Evolutionary conservation across 495 filamentous ascomycete genomes (phyloP), one percentile per base, ranked within the genome.

Genomic region (Halenospora varia): DNA sequence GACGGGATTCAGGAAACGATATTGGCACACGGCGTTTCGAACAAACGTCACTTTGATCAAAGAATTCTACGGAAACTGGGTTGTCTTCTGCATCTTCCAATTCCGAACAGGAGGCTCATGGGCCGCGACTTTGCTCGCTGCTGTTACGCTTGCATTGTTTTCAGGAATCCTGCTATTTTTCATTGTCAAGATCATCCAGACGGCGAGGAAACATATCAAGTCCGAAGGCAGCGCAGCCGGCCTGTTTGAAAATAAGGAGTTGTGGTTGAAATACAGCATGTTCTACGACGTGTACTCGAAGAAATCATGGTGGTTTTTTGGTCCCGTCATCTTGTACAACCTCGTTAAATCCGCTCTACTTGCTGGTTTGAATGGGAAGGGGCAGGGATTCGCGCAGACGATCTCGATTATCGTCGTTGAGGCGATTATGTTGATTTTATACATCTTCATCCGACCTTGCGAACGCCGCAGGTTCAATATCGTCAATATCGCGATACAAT

Each of bases 261-360:
- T 86, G 48, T 96, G 95, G 93, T 78, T 88, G 63, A 95, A 92
- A 71, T 98, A 98, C 77, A 95, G 88, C 65, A 75, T 97, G 25
- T 98, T 98, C 77, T 98, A 98, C 72, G 94, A 98, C 62, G 87
- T 85, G 61, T 97, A 94, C 73, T 90, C 92, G 71, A 88, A 85
- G 66, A 84, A 87, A 61, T 95, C 90, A 73, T 98, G 93, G 93
- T 97, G 92, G 92, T 68, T 97, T 9, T 98, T 98, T 69, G 80
- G 97, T 10, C 94, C 94, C 3, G 77, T 81, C 46, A 96, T 98
- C 71, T 48, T 94, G 52, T 98, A 97, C 77, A 89, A 92, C 77
- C 92, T 97, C 65, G 87, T 83, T 63, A 95, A 91, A 72, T n/a
- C n/a, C n/a, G n/a, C 91, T 91, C 45, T 88, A 83, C 44, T 84